Base-by-base conservation (phyloP, 257 asterid species). In the Capsicum baccatum region DNA sequence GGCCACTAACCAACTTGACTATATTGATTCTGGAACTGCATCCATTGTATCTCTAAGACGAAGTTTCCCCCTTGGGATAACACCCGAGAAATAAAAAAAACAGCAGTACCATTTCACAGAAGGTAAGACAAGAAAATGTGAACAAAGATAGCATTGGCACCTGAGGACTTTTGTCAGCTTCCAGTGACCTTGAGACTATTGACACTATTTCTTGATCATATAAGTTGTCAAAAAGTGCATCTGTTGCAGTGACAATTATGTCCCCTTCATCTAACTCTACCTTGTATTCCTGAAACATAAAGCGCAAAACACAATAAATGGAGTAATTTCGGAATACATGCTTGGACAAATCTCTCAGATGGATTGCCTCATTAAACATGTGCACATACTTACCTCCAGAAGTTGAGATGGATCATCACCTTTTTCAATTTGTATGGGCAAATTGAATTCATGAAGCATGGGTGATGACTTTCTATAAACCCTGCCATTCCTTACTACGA, bases 191-290 rank as follows among this genome's bases (percentile, higher is more conserved):
- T 58, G 87, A 76, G 89, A 91, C 91, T 8, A 87, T 85, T 74
- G 91, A 87, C 16, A 89, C 88, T 56, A 94, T 92, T 84, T 91
- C 99, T 88, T 90, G 91, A 66, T 91, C 93, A 50, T 93, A 94
- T 80, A 96, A 88, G 82, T 96, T 96, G 91, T 93, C 97, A 68
- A 92, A 88, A 81, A 94, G 92, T 81, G 98, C 99, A 88, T 94
- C 97, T 0, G 98, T 92, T 50, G 95, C 98, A 55, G 85, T 83
- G 63, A 96, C 85, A 81, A 93, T 85, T 84, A 92, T 79, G 80
- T 96, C 98, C 13, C 88, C 96, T 78, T 96, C 97, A 47, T 90
- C 94, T 33, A 96, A 82, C 80, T 92, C 94, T 69, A 93, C 87
- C 83, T 62, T 80, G 90, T 96, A 92, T 4, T 69, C 80, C 99